Base-by-base conservation (phyloP, 2,329 filamentous ascomycete species). In the Bisporella sp. region DNA sequence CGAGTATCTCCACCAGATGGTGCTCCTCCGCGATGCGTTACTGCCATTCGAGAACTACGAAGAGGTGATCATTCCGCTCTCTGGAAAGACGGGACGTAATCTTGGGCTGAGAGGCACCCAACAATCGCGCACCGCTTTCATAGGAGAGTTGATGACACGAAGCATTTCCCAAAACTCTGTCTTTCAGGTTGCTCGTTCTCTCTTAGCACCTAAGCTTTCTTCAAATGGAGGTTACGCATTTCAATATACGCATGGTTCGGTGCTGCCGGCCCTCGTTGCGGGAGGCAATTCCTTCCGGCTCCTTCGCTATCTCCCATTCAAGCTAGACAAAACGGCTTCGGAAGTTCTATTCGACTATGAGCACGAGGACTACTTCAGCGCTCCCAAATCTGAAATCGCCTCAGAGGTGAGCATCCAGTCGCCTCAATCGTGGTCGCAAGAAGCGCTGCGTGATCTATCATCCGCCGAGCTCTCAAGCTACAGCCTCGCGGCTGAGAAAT, bases 1-100 rank as follows among this genome's bases (percentile, higher is more conserved):
- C 45, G 58, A 60, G 45, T 60, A 54, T 44, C 50, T 60, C 31
- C 58, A 60, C 41, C 58, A 59, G 39, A 56, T 59, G 49, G 53
- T 58, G 5, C 53, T 59, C 29, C 48, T 60, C 8, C 57, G 57
- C 31, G 57, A 60, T 41, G 45, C 46, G 42, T 50, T 60, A 7
- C 52, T 60, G 9, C 58, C 57, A 9, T 60, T 60, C 46, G 45
- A 54, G 41, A 60, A 59, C 46, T 60, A 54, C 33, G 55, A 53
- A n/a, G 57, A 60, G n/a, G 57, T 59, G 8, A 8, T 46, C 6
- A 39, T 46, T 33, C 31, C 30, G n/a, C 13, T 46, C 6, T 9
- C 29, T 21, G 11, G n/a, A 12, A 11, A 5, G 12, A 11, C 12
- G n/a, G 13, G 13, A 9, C 9, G 13, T 9, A 44, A 44, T 12